These are phyloP conservation scores for Mariannaea sp. DNA, from an alignment of 2,329 filamentous ascomycete species.

Conservation along the genomic window DNA sequence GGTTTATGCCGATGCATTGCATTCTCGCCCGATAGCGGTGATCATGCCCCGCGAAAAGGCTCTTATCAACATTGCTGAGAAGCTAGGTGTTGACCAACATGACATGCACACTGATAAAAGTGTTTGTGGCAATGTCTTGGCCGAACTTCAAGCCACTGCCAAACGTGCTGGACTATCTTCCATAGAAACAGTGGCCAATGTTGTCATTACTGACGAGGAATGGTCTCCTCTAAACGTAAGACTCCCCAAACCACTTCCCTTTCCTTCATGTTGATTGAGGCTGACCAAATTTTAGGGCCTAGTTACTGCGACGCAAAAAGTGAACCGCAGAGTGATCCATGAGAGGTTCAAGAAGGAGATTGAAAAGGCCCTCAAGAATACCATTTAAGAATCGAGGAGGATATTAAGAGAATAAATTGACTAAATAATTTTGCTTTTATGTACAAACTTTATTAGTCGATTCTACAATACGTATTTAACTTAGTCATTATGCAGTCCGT, in stretches of 20 bases:
- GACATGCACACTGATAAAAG: constrained; percentile 72
- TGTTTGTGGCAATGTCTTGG: constrained; percentile 64
- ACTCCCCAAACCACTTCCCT: constrained; percentile 27
- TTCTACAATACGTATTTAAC: no score
- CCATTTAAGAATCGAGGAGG: no score
- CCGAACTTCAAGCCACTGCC: constrained; percentile 69
- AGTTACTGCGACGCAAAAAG: constrained; percentile 64
- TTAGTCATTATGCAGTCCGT: no score
- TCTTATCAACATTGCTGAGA: constrained; percentile 62
- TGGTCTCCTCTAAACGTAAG: constrained; percentile 86
- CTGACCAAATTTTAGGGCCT: constrained; percentile 49
- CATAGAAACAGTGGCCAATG: constrained; percentile 76
- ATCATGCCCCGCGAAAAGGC: constrained; percentile 71
- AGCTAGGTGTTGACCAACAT: constrained; percentile 68
- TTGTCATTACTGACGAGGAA: constrained; percentile 82
- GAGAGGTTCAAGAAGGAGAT: constrained; percentile 59
- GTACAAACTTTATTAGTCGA: no score
- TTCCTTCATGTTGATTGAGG: constrained; percentile 27
- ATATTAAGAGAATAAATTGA: no score
- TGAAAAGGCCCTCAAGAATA: no score
- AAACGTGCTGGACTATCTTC: constrained; percentile 68
- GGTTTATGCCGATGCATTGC: constrained; percentile 76
- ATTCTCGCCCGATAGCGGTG: constrained; percentile 80
- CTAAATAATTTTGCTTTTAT: no score
- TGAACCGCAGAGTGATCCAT: constrained; percentile 59